A percentile compares a stretch with the other conserved stretches of the same genome.
phyloP scores from a whole-genome alignment of 495 filamentous ascomycete genomes.

The Haplographium delicatum region DNA sequence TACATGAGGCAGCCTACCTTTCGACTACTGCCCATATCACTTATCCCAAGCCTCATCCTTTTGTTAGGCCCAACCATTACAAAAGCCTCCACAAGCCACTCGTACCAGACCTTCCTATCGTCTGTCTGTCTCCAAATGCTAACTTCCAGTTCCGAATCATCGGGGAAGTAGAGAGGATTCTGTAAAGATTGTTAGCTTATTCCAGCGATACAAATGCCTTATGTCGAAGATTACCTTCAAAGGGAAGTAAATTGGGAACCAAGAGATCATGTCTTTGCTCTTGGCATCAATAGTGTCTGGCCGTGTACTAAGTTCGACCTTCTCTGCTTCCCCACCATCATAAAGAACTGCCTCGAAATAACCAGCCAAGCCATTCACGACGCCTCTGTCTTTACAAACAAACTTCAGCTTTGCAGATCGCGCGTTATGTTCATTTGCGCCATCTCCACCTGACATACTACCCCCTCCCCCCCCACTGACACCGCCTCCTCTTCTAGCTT shows the following conservation, averaged over 20 bases:
- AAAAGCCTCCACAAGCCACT: conserved; percentile 91
- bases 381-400: conserved; percentile 64
- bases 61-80: conserved; percentile 52
- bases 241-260: conserved; percentile 98
- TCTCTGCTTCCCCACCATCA: conserved; percentile 36
- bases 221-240: conserved; percentile 64
- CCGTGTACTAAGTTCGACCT: conserved; percentile 84
- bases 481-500: conserved; percentile 50
- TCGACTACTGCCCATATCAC: conserved; percentile 83
- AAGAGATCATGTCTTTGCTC: conserved; percentile 94
- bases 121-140: conserved; percentile 95
- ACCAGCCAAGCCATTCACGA: conserved; percentile 85
- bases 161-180: conserved; percentile 84
- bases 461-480: conserved; percentile 50
- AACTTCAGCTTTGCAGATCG: conserved; percentile 71
- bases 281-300: conserved; percentile 88
- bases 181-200: conserved; percentile 29
- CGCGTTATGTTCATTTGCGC: conserved; percentile 83
- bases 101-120: conserved; percentile 96
- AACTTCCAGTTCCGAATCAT: conserved; percentile 76
- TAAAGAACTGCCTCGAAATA: conserved; percentile 97
- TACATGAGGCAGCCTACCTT: conserved; percentile 92
- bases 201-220: conserved; percentile 6
- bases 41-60: conserved; percentile 69
- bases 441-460: conserved; percentile 51